Conservation (phyloP, 345 rosid species). For the Kernera saxatilis region DNA sequence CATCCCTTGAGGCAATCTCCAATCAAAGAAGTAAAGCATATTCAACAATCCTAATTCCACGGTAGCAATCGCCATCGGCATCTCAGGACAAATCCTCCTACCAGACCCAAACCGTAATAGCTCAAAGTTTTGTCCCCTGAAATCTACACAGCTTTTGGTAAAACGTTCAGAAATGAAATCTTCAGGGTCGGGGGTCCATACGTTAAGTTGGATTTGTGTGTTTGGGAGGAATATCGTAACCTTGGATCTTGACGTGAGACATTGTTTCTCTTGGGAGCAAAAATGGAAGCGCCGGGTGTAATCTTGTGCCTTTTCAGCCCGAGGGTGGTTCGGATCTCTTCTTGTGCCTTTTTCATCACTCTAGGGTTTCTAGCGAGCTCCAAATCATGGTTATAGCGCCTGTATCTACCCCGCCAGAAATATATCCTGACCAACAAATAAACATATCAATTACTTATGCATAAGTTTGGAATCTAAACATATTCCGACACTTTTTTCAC, state of each 20-base stretch:
- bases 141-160: background rate
- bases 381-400: constrained; percentile 8
- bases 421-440: background rate
- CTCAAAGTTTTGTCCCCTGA: constrained; percentile 8
- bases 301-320: background rate
- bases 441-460: background rate
- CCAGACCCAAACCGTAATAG: constrained; percentile 10
- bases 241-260: constrained; percentile 18
- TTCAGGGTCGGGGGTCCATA: constrained; percentile 4
- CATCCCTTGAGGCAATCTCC: constrained; percentile 11
- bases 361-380: constrained; percentile 13
- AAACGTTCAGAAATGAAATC: constrained; percentile 14
- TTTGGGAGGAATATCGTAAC: constrained; percentile 9
- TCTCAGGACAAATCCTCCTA: constrained; percentile 10
- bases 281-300: constrained; percentile 4
- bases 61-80: background rate
- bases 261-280: constrained; percentile 7
- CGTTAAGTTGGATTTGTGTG: constrained; percentile 5
- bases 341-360: constrained; percentile 15
- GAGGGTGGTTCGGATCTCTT: constrained; percentile 2
- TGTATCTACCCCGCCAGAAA: constrained; percentile 14
- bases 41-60: constrained; percentile 12
- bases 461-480: too few species aligned
- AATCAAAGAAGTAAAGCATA: constrained; percentile 10
- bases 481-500: constrained; percentile 23